Base-by-base conservation (phyloP, 2,329 filamentous ascomycete genomes). In the Ceratocystis smalleyi region DNA sequence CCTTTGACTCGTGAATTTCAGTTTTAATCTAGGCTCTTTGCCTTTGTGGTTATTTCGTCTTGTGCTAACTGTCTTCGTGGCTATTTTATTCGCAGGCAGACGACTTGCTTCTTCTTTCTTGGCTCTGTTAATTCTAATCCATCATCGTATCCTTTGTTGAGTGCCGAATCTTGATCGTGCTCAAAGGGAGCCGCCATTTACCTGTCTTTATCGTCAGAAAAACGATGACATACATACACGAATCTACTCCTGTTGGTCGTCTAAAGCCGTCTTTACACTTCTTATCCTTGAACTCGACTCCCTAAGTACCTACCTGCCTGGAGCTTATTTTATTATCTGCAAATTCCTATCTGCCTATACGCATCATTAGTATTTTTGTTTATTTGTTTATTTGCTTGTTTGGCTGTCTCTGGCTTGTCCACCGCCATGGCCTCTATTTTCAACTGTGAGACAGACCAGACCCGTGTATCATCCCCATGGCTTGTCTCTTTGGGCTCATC, bases 381-480 rank as follows among this genome's bases (percentile, higher is more conserved):
- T n/a, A n/a, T n/a, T 24, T 24, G 15, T 27, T 27, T 51, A 19
- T 12, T 27, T 51, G 35, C 35, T 24, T 57, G 61, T 65, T 59
- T 43, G 47, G 49, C 57, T 54, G 59, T 30, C 62, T 40, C 51
- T 63, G 59, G 65, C 57, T 59, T 65, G 59, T 59, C 49, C 62
- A 63, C 61, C 68, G 51, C 8, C 64, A 95, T 94, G 89, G 92
- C 94, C 66, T 96, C 92, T 12, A 89, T 99, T 69, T 99, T 99
- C 73, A 96, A 92, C 0, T 99, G 89, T 72, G 90, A 96, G 67
- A 85, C 89, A 1, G 87, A 96, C 68, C 89, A 91, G 57, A 89
- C 89, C 1, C 80, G 89, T 73, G 90, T 97, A 43, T 87, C 88
- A 15, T 97, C 92, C 19, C 94, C 94, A 17, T 99, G 94, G 94